Evolutionary conservation across 176 grass and related monocot genomes (phyloP).

Genomic region (Metroxylon sagu): DNA sequence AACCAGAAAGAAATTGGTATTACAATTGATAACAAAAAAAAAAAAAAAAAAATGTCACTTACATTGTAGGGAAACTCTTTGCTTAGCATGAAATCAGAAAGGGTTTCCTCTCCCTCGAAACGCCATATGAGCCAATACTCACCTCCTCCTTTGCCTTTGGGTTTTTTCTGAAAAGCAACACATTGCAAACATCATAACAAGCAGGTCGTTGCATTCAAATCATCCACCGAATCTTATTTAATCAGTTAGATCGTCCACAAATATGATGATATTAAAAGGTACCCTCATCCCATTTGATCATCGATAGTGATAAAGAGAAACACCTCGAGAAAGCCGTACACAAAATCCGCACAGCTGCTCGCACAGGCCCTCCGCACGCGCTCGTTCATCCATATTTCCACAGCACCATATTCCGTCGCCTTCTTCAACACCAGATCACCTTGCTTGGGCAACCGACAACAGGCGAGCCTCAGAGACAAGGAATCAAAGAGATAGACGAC

Average conservation of each 20-base stretch:
- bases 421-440: slow-evolving; percentile 90
- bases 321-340: slow-evolving; percentile 94
- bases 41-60: slow-evolving; percentile 23
- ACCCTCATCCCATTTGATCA: background rate
- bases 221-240: too few relatives aligned
- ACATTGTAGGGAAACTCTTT: slow-evolving; percentile 99
- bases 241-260: too few relatives aligned
- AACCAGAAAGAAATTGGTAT: too few relatives aligned
- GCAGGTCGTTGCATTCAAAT: background rate
- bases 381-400: slow-evolving; percentile 99
- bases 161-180: slow-evolving; percentile 48
- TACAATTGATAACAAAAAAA: background rate
- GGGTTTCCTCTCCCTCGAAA: slow-evolving; percentile 80
- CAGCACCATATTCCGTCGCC: slow-evolving; percentile 89
- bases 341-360: slow-evolving; percentile 82
- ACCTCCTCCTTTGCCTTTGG: slow-evolving; percentile 65
- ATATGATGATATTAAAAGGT: too few relatives aligned
- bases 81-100: slow-evolving; percentile 79
- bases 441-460: slow-evolving; percentile 44
- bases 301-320: background rate
- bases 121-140: slow-evolving; percentile 94
- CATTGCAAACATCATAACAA: background rate
- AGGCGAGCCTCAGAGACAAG: too few relatives aligned
- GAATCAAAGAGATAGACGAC: too few relatives aligned
- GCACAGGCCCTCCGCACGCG: slow-evolving; percentile 70